Conservation (phyloP, 2,329 filamentous ascomycete species). For the Cryphonectria radicalis region DNA sequence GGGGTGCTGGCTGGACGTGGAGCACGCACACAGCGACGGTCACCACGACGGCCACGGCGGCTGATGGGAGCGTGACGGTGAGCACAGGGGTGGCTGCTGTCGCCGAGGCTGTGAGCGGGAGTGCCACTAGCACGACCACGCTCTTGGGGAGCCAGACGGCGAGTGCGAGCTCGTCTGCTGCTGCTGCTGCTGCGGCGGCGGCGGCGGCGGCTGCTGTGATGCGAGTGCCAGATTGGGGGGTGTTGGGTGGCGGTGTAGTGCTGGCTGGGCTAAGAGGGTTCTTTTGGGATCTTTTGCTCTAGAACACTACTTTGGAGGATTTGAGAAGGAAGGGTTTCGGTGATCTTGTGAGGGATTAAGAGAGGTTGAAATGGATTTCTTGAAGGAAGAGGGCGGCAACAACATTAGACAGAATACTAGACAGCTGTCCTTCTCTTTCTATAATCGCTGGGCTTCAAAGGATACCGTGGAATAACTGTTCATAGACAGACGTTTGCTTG, state of each 20-base stretch:
- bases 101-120: constrained; percentile 39
- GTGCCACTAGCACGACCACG: constrained; percentile 38
- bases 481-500: no score
- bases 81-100: constrained; percentile 36
- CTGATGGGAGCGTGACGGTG: constrained; percentile 34
- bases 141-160: constrained; percentile 28
- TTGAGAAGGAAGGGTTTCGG: no score
- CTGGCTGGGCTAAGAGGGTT: constrained; percentile 38
- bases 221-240: constrained; percentile 17
- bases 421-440: no score
- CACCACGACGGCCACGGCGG: constrained; percentile 42
- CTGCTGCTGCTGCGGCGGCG: background rate
- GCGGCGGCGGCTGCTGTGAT: no score
- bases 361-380: no score
- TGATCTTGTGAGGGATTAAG: no score
- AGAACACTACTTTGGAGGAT: background rate
- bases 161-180: constrained; percentile 12
- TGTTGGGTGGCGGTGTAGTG: constrained; percentile 35
- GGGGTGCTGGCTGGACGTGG: constrained; percentile 48
- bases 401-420: no score
- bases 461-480: no score
- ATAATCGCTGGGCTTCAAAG: no score
- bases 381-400: no score
- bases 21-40: constrained; percentile 39
- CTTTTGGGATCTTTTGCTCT: constrained; percentile 36